Conservation (phyloP, 352 stramenopile genomes). For the Phytophthora pinifolia region DNA sequence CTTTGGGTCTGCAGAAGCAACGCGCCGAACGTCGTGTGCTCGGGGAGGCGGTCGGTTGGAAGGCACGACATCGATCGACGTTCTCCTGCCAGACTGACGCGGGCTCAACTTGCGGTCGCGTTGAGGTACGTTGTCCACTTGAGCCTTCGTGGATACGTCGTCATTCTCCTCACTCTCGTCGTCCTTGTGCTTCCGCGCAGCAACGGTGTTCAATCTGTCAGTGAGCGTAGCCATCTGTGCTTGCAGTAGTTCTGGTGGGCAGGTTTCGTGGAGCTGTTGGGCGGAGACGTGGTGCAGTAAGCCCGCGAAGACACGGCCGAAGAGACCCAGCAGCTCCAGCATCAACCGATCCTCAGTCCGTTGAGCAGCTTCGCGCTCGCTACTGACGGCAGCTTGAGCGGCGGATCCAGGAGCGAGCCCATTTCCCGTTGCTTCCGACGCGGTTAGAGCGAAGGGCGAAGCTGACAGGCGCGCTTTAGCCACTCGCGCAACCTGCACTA, state of each 20-base stretch:
- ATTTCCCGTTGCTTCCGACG: conserved; percentile 9
- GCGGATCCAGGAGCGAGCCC: conserved; percentile 5
- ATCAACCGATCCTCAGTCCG: conserved; percentile 50
- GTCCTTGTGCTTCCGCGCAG: conserved; percentile 14
- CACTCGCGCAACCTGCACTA: conserved; percentile 66
- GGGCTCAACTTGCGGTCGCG: conserved; percentile 5
- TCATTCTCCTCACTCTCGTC: conserved; percentile 6
- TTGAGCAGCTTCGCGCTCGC: conserved; percentile 45
- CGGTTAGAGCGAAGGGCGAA: conserved; percentile 24
- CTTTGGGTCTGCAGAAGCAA: conserved; percentile 23
- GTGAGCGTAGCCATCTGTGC: conserved; percentile 46
- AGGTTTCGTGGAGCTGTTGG: conserved; percentile 51
- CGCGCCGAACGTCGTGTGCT: conserved; percentile 7
- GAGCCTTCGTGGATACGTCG: neutral
- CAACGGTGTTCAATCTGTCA: conserved; percentile 34
- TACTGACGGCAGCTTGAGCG: conserved; percentile 25
- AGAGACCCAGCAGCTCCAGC: conserved; percentile 56
- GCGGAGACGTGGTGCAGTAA: conserved; percentile 57
- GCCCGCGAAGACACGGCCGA: conserved; percentile 54
- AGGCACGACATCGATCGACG: conserved; percentile 8
- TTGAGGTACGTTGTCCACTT: neutral
- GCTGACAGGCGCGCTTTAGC: conserved; percentile 23
- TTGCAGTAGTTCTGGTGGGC: conserved; percentile 50
- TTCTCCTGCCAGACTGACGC: conserved; percentile 14
- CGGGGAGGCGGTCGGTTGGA: neutral